Percentiles rank a stretch among this genome's conserved stretches.
These are phyloP conservation scores for Strobilomyces dryophilus DNA, from an alignment of 768 basidiomycete genomes.

Conservation along the genomic window DNA sequence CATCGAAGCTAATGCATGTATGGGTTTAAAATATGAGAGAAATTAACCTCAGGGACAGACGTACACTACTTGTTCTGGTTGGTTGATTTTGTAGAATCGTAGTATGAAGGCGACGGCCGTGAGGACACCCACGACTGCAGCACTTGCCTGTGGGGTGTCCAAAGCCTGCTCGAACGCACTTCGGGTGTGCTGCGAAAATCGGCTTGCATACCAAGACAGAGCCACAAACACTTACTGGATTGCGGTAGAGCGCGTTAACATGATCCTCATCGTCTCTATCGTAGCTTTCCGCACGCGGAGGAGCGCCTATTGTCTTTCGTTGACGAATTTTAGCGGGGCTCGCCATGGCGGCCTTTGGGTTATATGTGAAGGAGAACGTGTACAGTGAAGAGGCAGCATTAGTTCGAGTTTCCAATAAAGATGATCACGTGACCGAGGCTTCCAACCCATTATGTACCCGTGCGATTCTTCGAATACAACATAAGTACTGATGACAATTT, in stretches of 20 bases:
- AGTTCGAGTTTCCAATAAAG: conserved; percentile 1
- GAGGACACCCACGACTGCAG: conserved; percentile 54
- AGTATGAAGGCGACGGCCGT: conserved; percentile 77
- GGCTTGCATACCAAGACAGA: conserved; percentile 9
- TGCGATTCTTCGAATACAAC: no score
- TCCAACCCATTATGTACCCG: no score
- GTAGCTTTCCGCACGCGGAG: conserved; percentile 22
- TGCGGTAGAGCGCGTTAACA: conserved; percentile 44
- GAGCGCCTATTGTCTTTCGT: conserved; percentile 16
- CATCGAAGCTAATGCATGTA: conserved; percentile 69
- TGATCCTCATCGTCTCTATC: conserved; percentile 50
- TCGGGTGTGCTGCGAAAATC: conserved; percentile 46
- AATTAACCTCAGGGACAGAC: conserved; percentile 27
- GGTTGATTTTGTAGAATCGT: conserved; percentile 92
- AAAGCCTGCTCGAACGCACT: conserved; percentile 58
- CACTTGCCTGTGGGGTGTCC: conserved; percentile 61
- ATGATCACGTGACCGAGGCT: conserved; percentile 27
- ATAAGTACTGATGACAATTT: no score
- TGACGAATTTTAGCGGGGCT: conserved; percentile 32
- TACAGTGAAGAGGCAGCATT: not conserved
- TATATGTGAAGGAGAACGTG: conserved; percentile 3
- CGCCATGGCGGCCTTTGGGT: conserved; percentile 25
- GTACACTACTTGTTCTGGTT: conserved; percentile 93
- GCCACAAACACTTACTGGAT: conserved; percentile 37
- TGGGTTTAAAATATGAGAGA: conserved; percentile 4